phyloP scores from a whole-genome alignment of 1,284 basidiomycete species.

The Pseudozyma hubeiensis region DNA sequence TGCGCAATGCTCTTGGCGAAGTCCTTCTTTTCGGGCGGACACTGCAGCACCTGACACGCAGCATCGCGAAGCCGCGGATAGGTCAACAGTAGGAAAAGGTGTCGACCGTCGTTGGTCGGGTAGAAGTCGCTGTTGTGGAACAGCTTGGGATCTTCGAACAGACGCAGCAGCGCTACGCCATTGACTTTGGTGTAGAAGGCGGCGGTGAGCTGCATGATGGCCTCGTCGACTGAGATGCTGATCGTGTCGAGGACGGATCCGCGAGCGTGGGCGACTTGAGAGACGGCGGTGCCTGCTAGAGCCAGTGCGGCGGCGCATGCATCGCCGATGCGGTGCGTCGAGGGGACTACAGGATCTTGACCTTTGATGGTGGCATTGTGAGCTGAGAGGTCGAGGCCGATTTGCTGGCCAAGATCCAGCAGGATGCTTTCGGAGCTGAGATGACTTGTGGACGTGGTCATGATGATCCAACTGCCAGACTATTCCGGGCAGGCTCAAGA shows the following conservation, averaged over 20 bases:
- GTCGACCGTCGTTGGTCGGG: not conserved
- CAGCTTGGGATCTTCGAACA: slow-evolving; percentile 5
- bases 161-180: slow-evolving; percentile 3
- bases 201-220: slow-evolving; percentile 10
- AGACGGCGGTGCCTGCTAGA: not conserved
- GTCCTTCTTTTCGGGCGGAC: slow-evolving; percentile 6
- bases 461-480: not conserved
- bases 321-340: slow-evolving; percentile 6
- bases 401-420: slow-evolving; percentile 1
- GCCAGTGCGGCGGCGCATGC: slow-evolving; percentile 4
- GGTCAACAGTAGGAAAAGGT: slow-evolving; percentile 2
- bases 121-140: slow-evolving; percentile 11
- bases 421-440: slow-evolving; percentile 4
- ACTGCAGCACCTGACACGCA: slow-evolving; percentile 6
- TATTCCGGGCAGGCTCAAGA: too few species aligned
- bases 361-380: slow-evolving; percentile 4
- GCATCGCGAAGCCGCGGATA: slow-evolving; percentile 8
- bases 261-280: slow-evolving; percentile 1
- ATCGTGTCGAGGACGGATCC: not conserved
- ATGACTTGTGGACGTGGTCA: not conserved
- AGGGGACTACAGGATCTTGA: not conserved
- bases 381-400: slow-evolving; percentile 1
- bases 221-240: slow-evolving; percentile 4
- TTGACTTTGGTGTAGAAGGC: slow-evolving; percentile 11
- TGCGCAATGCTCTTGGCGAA: slow-evolving; percentile 5